phyloP scores from a whole-genome alignment of 1,284 basidiomycete species.

The Flammula alnicola region DNA sequence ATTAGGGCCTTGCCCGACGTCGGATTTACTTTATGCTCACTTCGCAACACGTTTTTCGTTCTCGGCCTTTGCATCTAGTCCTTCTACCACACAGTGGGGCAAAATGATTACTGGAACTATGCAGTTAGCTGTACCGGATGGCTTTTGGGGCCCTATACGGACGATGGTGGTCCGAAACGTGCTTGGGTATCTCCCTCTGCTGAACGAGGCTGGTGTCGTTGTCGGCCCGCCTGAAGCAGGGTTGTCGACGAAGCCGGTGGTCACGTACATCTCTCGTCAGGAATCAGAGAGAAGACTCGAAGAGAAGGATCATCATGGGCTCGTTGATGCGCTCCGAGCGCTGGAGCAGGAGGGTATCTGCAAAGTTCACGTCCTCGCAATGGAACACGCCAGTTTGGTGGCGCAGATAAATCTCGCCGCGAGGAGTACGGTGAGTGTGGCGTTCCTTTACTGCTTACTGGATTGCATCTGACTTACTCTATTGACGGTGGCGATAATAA shows the following conservation, averaged over 20 bases:
- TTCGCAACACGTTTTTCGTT: conserved; percentile 17
- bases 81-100: conserved; percentile 33
- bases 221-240: too few species aligned
- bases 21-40: conserved; percentile 13
- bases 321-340: conserved; percentile 21
- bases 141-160: too few species aligned
- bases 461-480: too few species aligned
- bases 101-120: conserved; percentile 41
- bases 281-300: neutral
- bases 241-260: too few species aligned
- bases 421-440: conserved; percentile 5
- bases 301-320: conserved; percentile 41
- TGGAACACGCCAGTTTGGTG: conserved; percentile 44
- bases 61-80: conserved; percentile 24
- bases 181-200: too few species aligned
- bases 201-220: too few species aligned
- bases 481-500: too few species aligned
- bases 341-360: conserved; percentile 34
- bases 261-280: too few species aligned
- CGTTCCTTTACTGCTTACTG: too few species aligned
- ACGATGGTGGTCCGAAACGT: too few species aligned
- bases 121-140: too few species aligned
- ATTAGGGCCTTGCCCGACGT: conserved; percentile 11
- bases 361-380: conserved; percentile 61
- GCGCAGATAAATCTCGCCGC: neutral